Percentiles rank a stretch among this genome's conserved stretches.
Conservation (phyloP, 2,329 filamentous ascomycete genomes). For the Clonostachys chloroleuca region DNA sequence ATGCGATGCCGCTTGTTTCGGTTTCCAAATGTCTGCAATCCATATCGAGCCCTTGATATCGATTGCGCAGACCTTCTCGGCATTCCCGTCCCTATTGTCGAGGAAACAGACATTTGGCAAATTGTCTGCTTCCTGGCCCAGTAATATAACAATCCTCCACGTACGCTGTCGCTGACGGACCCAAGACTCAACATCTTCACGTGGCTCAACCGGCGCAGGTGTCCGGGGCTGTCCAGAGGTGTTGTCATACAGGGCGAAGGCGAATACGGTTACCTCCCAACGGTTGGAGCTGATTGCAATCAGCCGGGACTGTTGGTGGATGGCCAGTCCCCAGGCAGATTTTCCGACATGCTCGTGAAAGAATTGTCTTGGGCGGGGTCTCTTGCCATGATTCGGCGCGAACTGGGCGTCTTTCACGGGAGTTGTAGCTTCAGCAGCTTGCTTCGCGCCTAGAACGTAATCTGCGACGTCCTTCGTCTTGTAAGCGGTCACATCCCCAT, state of each 20-base stretch:
- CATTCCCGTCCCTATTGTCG: conserved; percentile 38
- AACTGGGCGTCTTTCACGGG: neutral
- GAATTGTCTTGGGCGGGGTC: conserved; percentile 41
- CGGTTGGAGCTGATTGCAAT: conserved; percentile 84
- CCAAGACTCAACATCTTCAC: conserved; percentile 14
- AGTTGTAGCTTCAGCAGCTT: neutral
- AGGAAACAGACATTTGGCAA: conserved; percentile 50
- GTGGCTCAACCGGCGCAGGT: neutral
- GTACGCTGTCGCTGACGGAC: conserved; percentile 36
- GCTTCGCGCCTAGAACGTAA: conserved; percentile 25
- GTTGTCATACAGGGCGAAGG: conserved; percentile 28
- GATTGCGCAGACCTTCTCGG: conserved; percentile 43
- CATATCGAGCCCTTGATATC: conserved; percentile 45
- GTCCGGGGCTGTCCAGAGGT: neutral
- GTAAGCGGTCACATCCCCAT: conserved; percentile 71
- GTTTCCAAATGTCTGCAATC: conserved; percentile 48
- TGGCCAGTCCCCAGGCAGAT: conserved; percentile 85
- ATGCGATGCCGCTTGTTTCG: conserved; percentile 14
- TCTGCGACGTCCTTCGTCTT: conserved; percentile 51
- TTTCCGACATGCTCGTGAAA: conserved; percentile 71
- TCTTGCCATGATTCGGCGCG: conserved; percentile 1
- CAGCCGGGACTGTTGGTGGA: conserved; percentile 76
- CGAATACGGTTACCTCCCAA: conserved; percentile 47
- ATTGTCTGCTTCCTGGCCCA: conserved; percentile 34
- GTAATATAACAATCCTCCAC: conserved; percentile 44